phyloP scores from a whole-genome alignment of 768 basidiomycete genomes.

The Amylocystis lapponica region DNA sequence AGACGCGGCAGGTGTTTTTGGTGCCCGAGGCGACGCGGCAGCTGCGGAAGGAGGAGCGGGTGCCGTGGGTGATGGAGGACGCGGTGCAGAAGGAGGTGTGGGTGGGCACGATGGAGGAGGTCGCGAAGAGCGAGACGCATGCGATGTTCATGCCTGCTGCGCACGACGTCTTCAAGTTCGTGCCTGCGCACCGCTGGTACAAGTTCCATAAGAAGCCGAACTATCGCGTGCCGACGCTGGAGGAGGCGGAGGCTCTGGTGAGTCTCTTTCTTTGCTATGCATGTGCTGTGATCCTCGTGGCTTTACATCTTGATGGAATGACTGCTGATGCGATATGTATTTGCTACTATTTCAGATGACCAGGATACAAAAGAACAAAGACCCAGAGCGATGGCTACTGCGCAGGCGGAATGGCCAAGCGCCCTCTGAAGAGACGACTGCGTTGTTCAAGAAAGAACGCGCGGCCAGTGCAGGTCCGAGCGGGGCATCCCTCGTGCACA shows the following conservation, averaged over 20 bases:
- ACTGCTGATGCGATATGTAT: conserved; percentile 24
- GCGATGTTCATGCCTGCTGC: conserved; percentile 83
- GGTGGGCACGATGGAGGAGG: conserved; percentile 80
- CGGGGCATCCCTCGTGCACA: too few relatives aligned
- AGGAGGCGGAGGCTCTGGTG: conserved; percentile 65
- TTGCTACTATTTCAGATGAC: conserved; percentile 33
- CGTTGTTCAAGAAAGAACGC: conserved; percentile 65
- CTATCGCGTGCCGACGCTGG: conserved; percentile 63
- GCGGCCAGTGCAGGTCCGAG: conserved; percentile 28
- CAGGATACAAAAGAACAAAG: conserved; percentile 65
- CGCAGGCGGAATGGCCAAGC: conserved; percentile 54
- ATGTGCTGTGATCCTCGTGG: background rate
- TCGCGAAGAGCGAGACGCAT: conserved; percentile 61
- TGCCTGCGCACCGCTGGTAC: conserved; percentile 87
- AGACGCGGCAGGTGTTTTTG: conserved; percentile 76
- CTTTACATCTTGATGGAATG: background rate
- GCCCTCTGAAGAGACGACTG: conserved; percentile 55
- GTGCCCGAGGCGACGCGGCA: conserved; percentile 75
- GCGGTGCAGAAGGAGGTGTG: conserved; percentile 64
- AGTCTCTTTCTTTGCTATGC: conserved; percentile 21
- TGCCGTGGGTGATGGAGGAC: conserved; percentile 92
- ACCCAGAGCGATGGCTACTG: conserved; percentile 66
- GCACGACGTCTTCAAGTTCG: conserved; percentile 80
- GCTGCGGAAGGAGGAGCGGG: conserved; percentile 78
- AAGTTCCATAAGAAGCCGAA: conserved; percentile 85